Conservation (phyloP, 805 yeast species). For the Nakazawaea ernobii region DNA sequence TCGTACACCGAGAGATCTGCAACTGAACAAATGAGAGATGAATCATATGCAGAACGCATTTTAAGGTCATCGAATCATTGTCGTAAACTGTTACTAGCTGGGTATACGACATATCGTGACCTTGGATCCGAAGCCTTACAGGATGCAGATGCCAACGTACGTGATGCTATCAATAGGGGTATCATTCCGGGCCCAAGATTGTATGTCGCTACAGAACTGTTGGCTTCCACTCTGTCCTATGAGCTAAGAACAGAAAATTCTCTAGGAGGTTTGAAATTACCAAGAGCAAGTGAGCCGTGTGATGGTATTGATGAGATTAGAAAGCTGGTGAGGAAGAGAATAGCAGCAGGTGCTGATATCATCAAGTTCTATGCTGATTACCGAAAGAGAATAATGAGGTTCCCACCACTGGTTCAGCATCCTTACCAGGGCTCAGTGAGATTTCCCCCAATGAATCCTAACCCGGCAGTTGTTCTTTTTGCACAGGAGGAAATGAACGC, state of each 20-base stretch:
- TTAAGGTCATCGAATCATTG: conserved; percentile 22
- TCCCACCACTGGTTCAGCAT: conserved; percentile 21
- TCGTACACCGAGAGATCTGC: conserved; percentile 22
- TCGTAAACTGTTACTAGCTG: conserved; percentile 18
- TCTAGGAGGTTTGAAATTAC: conserved; percentile 19
- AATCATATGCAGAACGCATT: conserved; percentile 22
- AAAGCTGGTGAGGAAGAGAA: conserved; percentile 20
- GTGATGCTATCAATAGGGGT: conserved; percentile 23
- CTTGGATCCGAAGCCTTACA: conserved; percentile 23
- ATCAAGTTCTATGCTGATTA: conserved; percentile 24
- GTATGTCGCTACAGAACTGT: conserved; percentile 22
- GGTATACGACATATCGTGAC: conserved; percentile 25
- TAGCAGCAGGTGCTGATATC: conserved; percentile 23
- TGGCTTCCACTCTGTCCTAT: conserved; percentile 19
- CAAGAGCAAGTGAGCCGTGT: conserved; percentile 20
- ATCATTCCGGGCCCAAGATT: conserved; percentile 21
- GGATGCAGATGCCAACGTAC: conserved; percentile 23
- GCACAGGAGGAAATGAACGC: conserved; percentile 23
- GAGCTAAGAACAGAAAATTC: conserved; percentile 20
- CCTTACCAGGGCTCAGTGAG: conserved; percentile 21
- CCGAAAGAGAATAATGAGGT: conserved; percentile 22
- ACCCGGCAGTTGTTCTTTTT: conserved; percentile 22
- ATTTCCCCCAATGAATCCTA: conserved; percentile 22
- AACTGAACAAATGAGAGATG: conserved; percentile 22
- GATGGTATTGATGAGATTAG: conserved; percentile 22